Evolutionary conservation across 2,329 filamentous ascomycete species (phyloP), one percentile per base, ranked within the genome.

Genomic region (Falciphora oryzae): DNA sequence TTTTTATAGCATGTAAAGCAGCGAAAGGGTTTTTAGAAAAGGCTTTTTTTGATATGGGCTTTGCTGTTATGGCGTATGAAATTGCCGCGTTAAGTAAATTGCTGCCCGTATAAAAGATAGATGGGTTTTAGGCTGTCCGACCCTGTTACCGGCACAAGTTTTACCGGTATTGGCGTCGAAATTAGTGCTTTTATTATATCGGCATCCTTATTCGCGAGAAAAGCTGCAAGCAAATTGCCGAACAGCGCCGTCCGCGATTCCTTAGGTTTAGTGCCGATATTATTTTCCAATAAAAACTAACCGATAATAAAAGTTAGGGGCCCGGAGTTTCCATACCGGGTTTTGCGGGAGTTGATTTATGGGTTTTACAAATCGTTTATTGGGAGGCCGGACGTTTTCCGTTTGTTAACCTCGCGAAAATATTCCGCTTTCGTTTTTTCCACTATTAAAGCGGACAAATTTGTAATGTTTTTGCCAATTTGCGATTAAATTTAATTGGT

Each of bases 381-480:
- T 11, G 35, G 35, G 16, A 35, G 22, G 29, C 59, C 59, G 10
- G 31, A 25, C 29, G 31, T 29, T 35, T 31, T 35, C 59, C 25
- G 22, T 27, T 31, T 31, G 32, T 38, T 29, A 16, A 38, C 29
- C 35, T 35, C 29, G 29, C 27, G 29, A 31, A 61, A 61, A 38
- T 35, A 61, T 31, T 61, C 29, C 31, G 57, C 57, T 59, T 25
- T 59, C 28, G n/a, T 29, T n/a, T 29, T 29, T 25, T 59, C 31
- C 14, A 59, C 27, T 59, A 29, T 59, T 27, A 27, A 29, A 29
- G 57, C 57, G 57, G 14, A 59, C 57, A 59, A 29, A 18, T 59
- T 59, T 59, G 57, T 29, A 59, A 59, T 59, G 28, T 27, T 59
- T 59, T 59, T 59, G 57, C 57, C 31, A 29, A 59, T 59, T 27